Conservation (phyloP, 306 rosid species). For the Acmispon strigosus region DNA sequence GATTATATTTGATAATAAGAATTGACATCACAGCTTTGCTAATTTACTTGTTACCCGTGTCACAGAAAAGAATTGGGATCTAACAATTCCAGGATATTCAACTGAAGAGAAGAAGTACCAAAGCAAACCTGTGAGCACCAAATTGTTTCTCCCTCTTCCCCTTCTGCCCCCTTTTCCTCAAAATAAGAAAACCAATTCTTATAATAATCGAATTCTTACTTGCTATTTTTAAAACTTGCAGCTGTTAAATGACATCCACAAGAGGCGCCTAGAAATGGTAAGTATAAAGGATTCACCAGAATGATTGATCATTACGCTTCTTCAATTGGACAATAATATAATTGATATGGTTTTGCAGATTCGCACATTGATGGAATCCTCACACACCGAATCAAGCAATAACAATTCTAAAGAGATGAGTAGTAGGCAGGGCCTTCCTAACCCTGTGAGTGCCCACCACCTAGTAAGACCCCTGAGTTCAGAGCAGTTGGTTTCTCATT, state of each 20-base stretch:
- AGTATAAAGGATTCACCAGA: slow-evolving; percentile 23
- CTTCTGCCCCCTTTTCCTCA: background rate
- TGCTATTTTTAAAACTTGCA: slow-evolving; percentile 36
- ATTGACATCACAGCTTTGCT: background rate
- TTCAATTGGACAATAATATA: background rate
- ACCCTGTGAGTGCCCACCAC: slow-evolving; percentile 52
- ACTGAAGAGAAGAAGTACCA: slow-evolving; percentile 75
- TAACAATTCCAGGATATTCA: slow-evolving; percentile 84
- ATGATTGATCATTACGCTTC: slow-evolving; percentile 17
- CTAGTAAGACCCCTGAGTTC: slow-evolving; percentile 32
- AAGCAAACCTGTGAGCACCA: slow-evolving; percentile 56
- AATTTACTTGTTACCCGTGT: slow-evolving; percentile 18
- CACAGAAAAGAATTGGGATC: slow-evolving; percentile 84
- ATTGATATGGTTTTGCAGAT: slow-evolving; percentile 44
- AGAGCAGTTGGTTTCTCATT: slow-evolving; percentile 39
- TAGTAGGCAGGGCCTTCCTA: slow-evolving; percentile 64
- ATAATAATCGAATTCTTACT: slow-evolving; percentile 16
- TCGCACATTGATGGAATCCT: slow-evolving; percentile 63
- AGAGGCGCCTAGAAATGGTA: slow-evolving; percentile 80
- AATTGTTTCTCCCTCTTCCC: background rate
- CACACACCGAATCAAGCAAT: slow-evolving; percentile 40
- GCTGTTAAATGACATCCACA: slow-evolving; percentile 64
- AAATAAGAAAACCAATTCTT: background rate
- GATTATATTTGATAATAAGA: background rate
- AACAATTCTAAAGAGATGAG: slow-evolving; percentile 58